Base-by-base conservation (phyloP, 2,329 filamentous ascomycete species). In the Xylaria sp. region DNA sequence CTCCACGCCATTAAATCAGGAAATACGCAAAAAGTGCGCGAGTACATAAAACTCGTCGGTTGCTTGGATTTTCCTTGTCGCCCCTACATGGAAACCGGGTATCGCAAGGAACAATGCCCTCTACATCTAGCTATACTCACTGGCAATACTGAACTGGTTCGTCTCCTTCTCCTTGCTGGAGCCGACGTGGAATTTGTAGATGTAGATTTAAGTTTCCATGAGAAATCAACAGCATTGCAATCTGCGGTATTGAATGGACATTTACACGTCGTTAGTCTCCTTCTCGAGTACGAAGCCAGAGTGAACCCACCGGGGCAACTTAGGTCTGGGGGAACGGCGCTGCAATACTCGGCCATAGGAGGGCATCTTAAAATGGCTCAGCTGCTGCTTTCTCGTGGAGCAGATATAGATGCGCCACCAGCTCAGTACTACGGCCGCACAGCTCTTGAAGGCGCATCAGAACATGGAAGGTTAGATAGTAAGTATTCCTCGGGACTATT, bases 341-440 rank as follows among this genome's bases (percentile, higher is more conserved):
- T 62, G n/a, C 60, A 62, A 47, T 56, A 31, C 5, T 27, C 39
- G 0, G 50, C 50, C 11, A 39, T 39, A 5, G 11, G 5, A 11
- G 66, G 66, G n/a, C 2, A 62, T 25, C 17, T 65, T 1, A 17
- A 1, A 2, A 50, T 58, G 51, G 56, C 54, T 6, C 10, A 20
- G 31, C 17, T 59, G 0, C 39, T 68, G 3, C 13, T 65, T 13
- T 20, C 38, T 17, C 31, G 36, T 0, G 57, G 56, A 6, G 65
- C 65, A 33, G 50, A 68, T 22, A 57, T 69, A 15, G 61, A 69
- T 49, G 55, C 63, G 10, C 42, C 17, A 6, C 63, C 66, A 20
- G 59, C 54, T 1, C 56, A 38, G 5, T 0, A 2, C 1, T 0
- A 0, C 0, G 63, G 63, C 6, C 22, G 27, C 1, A 66, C 66